phyloP scores from a whole-genome alignment of 306 rosid species.

The Quercus glauca region DNA sequence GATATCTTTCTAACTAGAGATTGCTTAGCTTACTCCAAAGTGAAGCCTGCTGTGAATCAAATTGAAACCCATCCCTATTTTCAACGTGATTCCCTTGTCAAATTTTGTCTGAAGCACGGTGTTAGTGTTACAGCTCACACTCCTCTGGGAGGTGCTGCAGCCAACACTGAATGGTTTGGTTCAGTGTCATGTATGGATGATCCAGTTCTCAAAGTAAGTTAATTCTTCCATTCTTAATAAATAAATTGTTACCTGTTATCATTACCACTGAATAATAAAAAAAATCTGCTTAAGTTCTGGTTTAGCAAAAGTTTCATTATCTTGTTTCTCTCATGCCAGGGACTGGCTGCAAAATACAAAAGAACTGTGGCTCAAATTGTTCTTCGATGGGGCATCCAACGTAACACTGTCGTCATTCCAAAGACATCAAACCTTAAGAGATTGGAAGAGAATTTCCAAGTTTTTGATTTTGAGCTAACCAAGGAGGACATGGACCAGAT shows the following conservation, averaged over 20 bases:
- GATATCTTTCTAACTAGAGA: conserved; percentile 89
- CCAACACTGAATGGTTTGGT: conserved; percentile 79
- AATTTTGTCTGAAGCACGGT: conserved; percentile 84
- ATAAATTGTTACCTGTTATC: neutral
- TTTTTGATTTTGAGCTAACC: conserved; percentile 62
- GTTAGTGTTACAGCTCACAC: conserved; percentile 90
- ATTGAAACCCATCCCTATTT: conserved; percentile 94
- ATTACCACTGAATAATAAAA: neutral
- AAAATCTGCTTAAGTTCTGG: neutral
- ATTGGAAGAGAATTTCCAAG: conserved; percentile 70
- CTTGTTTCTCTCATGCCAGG: conserved; percentile 37
- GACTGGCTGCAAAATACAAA: conserved; percentile 67
- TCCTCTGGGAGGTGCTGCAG: conserved; percentile 86
- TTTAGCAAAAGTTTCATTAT: neutral
- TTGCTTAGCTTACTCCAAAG: conserved; percentile 85
- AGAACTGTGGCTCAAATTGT: conserved; percentile 67
- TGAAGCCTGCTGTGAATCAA: conserved; percentile 94
- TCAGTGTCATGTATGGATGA: conserved; percentile 75
- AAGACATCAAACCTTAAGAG: conserved; percentile 79
- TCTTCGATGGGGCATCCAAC: conserved; percentile 81
- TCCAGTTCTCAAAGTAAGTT: conserved; percentile 65
- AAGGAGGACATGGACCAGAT: conserved; percentile 71
- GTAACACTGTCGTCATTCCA: conserved; percentile 72
- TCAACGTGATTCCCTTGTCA: conserved; percentile 84
- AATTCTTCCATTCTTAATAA: neutral